phyloP scores from a whole-genome alignment of 371 early-diverging fungal genomes.

The Furculomyces boomerangus region DNA sequence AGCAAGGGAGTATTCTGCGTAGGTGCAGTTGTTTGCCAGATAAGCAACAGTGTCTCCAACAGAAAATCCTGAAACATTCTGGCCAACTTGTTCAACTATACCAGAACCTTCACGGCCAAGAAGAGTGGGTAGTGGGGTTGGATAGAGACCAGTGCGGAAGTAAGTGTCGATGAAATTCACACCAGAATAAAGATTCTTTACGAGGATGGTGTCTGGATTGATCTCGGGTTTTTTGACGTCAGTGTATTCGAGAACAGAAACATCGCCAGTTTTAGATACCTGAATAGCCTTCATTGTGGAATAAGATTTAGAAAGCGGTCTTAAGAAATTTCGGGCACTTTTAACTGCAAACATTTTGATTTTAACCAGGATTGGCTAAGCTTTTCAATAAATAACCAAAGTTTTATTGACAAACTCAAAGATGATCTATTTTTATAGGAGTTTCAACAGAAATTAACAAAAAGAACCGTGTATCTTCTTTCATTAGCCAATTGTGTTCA shows the following conservation, averaged over 20 bases:
- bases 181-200: constrained; percentile 63
- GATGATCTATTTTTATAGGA: too few species aligned
- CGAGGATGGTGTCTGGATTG: constrained; percentile 35
- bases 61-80: constrained; percentile 35
- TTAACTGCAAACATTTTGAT: too few species aligned
- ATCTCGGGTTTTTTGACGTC: constrained; percentile 30
- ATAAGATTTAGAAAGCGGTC: too few species aligned
- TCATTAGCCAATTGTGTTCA: too few species aligned
- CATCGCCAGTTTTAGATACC: constrained; percentile 45
- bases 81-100: constrained; percentile 51
- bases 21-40: constrained; percentile 30
- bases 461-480: too few species aligned
- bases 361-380: too few species aligned
- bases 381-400: too few species aligned
- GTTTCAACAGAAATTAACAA: too few species aligned
- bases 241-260: constrained; percentile 42
- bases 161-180: constrained; percentile 91
- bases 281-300: constrained; percentile 34
- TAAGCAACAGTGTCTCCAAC: constrained; percentile 77
- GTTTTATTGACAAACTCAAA: too few species aligned
- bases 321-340: too few species aligned
- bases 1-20: constrained; percentile 62
- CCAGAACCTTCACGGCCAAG: constrained; percentile 78
- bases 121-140: constrained; percentile 41
- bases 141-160: constrained; percentile 73